Percentiles rank a stretch among this genome's conserved stretches.
Conservation (phyloP, 2,329 filamentous ascomycete species). For the Sclerotinia nivalis region DNA sequence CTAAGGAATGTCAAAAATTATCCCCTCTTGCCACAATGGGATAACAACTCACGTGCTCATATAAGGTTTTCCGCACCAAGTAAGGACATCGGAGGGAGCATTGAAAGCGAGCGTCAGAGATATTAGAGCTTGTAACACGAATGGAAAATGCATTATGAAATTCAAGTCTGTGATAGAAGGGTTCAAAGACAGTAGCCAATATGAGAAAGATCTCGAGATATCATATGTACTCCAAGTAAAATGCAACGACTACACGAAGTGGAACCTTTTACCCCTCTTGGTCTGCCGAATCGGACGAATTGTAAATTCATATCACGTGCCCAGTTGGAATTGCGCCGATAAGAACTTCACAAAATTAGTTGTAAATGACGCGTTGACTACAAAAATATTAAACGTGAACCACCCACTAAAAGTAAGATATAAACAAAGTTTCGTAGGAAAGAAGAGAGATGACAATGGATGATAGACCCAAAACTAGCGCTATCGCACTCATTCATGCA, state of each 20-base stretch:
- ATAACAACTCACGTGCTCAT: constrained; percentile 41
- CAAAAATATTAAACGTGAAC: too few relatives aligned
- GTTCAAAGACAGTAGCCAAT: background rate
- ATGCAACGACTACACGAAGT: background rate
- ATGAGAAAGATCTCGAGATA: background rate
- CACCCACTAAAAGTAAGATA: too few relatives aligned
- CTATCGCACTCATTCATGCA: background rate
- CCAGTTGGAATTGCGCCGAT: background rate
- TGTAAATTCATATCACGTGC: constrained; percentile 4
- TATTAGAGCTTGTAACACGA: background rate
- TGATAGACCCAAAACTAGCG: background rate
- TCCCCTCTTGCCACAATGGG: background rate
- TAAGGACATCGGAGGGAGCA: constrained; percentile 30
- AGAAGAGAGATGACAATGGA: background rate
- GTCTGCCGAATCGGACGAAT: background rate
- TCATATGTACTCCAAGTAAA: background rate
- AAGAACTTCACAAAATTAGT: background rate
- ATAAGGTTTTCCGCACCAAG: constrained; percentile 51
- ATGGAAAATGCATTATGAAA: background rate
- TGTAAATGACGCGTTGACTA: too few relatives aligned
- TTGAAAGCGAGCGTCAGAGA: constrained; percentile 30
- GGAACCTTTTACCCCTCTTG: constrained; percentile 18
- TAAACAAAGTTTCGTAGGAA: too few relatives aligned
- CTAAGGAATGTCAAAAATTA: constrained; percentile 35
- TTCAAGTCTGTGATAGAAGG: background rate